Percentiles rank a stretch among this genome's conserved stretches.
Conservation (phyloP, 495 filamentous ascomycete genomes). For the Hypoxylon intermedium region DNA sequence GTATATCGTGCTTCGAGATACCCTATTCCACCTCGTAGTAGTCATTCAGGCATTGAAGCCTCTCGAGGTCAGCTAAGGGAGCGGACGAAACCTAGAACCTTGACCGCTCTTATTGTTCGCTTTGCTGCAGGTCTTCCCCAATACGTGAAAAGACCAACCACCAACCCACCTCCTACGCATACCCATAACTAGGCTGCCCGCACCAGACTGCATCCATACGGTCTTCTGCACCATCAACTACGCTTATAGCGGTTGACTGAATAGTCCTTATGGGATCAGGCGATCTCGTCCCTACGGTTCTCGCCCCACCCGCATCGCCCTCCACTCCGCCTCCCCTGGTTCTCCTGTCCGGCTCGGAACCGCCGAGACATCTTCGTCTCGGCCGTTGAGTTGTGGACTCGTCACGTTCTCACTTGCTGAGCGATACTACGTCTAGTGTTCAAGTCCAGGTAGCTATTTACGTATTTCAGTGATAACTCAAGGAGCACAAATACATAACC, state of each 20-base stretch:
- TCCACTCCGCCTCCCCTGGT: conserved; percentile 14
- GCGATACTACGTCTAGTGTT: not conserved
- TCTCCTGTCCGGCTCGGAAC: conserved; percentile 14
- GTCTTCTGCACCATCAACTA: conserved; percentile 4
- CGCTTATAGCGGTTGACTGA: conserved; percentile 12
- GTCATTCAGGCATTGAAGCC: conserved; percentile 1
- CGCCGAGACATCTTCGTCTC: conserved; percentile 10
- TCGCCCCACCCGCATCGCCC: conserved; percentile 17
- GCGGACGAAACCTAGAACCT: conserved; percentile 9
- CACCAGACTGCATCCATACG: not conserved
- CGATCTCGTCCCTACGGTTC: conserved; percentile 21
- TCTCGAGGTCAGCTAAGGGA: not conserved
- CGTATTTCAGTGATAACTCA: too few relatives aligned
- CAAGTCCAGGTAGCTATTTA: not conserved
- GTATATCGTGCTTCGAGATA: not conserved
- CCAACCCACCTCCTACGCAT: conserved; percentile 6
- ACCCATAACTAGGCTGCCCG: conserved; percentile 5
- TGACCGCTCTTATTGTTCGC: conserved; percentile 14
- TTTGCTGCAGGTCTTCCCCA: not conserved
- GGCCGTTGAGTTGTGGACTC: too few relatives aligned
- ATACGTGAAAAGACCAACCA: conserved; percentile 10
- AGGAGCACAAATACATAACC: too few relatives aligned
- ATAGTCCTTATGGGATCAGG: conserved; percentile 6
- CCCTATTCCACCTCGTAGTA: conserved; percentile 9
- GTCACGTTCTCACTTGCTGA: too few relatives aligned